Evolutionary conservation across 1,139 yeast species (phyloP), one percentile per base, ranked within the genome.

Genomic region (Suhomyces bribrorum): DNA sequence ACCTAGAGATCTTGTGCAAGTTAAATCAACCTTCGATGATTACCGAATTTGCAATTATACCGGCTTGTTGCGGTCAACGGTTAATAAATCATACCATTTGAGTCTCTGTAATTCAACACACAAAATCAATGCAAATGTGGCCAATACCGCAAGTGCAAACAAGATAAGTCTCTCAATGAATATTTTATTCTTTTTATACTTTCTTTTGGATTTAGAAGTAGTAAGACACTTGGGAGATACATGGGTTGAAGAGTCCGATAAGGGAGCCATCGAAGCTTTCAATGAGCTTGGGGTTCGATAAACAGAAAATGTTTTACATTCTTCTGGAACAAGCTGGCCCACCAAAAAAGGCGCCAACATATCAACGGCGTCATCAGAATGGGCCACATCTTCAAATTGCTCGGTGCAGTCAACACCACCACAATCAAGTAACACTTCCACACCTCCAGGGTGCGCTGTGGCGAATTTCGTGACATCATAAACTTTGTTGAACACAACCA

Each of bases 401-500:
- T 66, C 75, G 0, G 88, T 80, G 5, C 85, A 87, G 59, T 83
- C 89, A n/a, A 73, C 75, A 0, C 90, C 90, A 6, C 81, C 87
- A 56, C 83, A 81, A 44, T 82, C 86, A 44, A 78, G 61, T 31
- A 83, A 59, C 5, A 83, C 85, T 47, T 81, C 87, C 0, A 77
- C 73, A 2, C 89, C 89, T 5, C 89, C 90, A 5, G 89, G 88
- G 52, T 83, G 90, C 1, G 61, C 60, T 4, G 59, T 62, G 3
- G 77, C 55, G 34, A 81, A 69, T 4, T 56, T 47, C 2, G 83
- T 75, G 5, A 81, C 69, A 48, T 83, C 75, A 53, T 82, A 83
- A 0, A 83, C 84, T 38, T 76, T 73, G 37, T 77, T 79, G 49
- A 79, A 81, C 3, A 83, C 66, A 3, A 81, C 68, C 81, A 83